Conservation (phyloP, 345 rosid species). For the Citrus mangshanensis region DNA sequence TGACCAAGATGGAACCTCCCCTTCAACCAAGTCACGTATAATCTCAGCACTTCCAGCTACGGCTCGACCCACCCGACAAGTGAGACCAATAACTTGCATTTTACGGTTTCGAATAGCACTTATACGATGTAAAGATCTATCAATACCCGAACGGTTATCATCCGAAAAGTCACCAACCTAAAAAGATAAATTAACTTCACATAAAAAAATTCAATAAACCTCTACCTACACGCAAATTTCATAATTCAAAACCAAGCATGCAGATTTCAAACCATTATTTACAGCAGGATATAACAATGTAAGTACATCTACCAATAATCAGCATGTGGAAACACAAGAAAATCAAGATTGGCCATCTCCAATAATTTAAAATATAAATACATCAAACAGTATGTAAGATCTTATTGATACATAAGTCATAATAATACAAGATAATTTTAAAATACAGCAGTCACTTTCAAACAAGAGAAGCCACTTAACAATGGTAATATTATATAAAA, state of each 20-base stretch:
- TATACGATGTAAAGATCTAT: conserved; percentile 89
- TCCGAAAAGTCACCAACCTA: conserved; percentile 97
- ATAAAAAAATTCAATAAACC: conserved; percentile 9
- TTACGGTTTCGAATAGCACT: conserved; percentile 95
- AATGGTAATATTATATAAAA: neutral
- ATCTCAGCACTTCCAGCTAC: conserved; percentile 88
- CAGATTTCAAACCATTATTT: neutral
- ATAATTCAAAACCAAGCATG: neutral
- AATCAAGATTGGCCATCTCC: neutral
- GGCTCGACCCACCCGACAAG: conserved; percentile 94
- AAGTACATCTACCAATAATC: neutral
- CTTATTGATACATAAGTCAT: neutral
- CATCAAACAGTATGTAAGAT: neutral
- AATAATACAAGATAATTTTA: conserved; percentile 1
- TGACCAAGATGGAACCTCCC: conserved; percentile 93
- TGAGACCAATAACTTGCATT: conserved; percentile 81
- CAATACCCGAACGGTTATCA: conserved; percentile 88
- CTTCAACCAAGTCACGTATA: conserved; percentile 75
- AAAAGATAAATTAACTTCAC: conserved; percentile 15
- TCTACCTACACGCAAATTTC: neutral
- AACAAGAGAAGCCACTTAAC: neutral
- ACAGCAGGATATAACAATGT: neutral
- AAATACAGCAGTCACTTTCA: neutral
- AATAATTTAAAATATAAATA: neutral
- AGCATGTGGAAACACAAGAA: neutral